Evolutionary conservation across 257 asterid species (phyloP).

Genomic region (Thymus quinquecostatus): DNA sequence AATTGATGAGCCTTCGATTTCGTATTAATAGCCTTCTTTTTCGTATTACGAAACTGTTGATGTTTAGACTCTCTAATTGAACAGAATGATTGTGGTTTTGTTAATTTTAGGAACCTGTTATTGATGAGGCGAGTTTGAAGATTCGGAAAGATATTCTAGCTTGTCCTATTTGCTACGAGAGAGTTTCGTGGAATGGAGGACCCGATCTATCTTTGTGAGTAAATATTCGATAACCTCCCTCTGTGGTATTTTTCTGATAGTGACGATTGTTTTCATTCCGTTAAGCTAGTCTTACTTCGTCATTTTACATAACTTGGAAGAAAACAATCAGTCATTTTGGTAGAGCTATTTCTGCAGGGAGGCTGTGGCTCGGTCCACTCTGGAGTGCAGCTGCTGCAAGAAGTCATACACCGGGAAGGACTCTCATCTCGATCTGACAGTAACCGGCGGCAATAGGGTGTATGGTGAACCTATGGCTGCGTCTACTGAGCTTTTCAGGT

Average conservation of each 20-base stretch:
- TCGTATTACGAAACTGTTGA: neutral
- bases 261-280: neutral
- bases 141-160: conserved; percentile 57
- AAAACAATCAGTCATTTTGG: neutral
- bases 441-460: conserved; percentile 58
- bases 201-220: conserved; percentile 57
- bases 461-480: conserved; percentile 72
- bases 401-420: conserved; percentile 62
- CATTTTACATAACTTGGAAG: neutral
- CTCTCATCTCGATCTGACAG: conserved; percentile 69
- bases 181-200: conserved; percentile 44
- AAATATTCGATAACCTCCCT: conserved; percentile 5
- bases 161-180: conserved; percentile 77
- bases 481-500: conserved; percentile 87
- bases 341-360: conserved; percentile 48
- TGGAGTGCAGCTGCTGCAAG: conserved; percentile 66
- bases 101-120: conserved; percentile 44
- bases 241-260: neutral
- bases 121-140: conserved; percentile 53
- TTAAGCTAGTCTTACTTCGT: conserved; percentile 5
- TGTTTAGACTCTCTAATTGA: neutral
- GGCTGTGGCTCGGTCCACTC: conserved; percentile 42
- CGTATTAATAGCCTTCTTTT: neutral
- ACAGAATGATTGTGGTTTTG: conserved; percentile 16
- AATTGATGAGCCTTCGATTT: no score